These are phyloP conservation scores for Gryganskiella cystojenkinii DNA, from an alignment of 192 early-diverging fungal species.

Conservation along the genomic window DNA sequence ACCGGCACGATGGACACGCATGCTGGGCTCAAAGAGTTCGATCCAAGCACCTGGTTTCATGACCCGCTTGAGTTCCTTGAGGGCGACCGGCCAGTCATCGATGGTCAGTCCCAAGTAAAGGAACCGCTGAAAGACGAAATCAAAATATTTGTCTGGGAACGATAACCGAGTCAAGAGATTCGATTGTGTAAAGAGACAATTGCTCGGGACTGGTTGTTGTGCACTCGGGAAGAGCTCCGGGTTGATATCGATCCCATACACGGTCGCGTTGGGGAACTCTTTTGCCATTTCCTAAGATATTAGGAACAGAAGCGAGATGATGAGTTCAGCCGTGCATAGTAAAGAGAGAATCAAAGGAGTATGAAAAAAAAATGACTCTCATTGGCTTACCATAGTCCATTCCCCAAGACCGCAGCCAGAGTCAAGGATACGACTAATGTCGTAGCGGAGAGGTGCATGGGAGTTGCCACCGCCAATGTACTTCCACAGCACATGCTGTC, in stretches of 20 bases:
- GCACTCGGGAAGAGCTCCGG: slow-evolving; percentile 45
- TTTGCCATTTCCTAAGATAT: slow-evolving; percentile 46
- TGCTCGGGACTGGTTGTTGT: slow-evolving; percentile 41
- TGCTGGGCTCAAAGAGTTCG: slow-evolving; percentile 53
- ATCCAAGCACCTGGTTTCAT: slow-evolving; percentile 54
- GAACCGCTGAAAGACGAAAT: slow-evolving; percentile 55
- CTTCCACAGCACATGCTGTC: slow-evolving; percentile 54
- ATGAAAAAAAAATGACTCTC: neutral
- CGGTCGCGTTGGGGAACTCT: slow-evolving; percentile 45
- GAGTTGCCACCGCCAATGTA: slow-evolving; percentile 50
- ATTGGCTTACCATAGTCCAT: slow-evolving; percentile 52
- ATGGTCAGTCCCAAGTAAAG: slow-evolving; percentile 45
- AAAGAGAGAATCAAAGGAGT: neutral
- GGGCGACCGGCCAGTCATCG: slow-evolving; percentile 50
- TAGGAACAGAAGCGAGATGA: neutral
- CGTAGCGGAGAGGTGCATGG: slow-evolving; percentile 44
- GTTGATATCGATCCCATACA: slow-evolving; percentile 52
- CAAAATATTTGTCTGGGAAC: slow-evolving; percentile 55
- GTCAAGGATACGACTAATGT: slow-evolving; percentile 41
- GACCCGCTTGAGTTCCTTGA: slow-evolving; percentile 47
- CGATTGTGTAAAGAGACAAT: slow-evolving; percentile 44
- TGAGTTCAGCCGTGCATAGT: neutral
- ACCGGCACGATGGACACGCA: slow-evolving; percentile 46
- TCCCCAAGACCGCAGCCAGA: slow-evolving; percentile 52
- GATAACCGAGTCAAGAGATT: slow-evolving; percentile 54